Base-by-base conservation (phyloP, 208 protist genomes). In the Angomonas deanei region DNA sequence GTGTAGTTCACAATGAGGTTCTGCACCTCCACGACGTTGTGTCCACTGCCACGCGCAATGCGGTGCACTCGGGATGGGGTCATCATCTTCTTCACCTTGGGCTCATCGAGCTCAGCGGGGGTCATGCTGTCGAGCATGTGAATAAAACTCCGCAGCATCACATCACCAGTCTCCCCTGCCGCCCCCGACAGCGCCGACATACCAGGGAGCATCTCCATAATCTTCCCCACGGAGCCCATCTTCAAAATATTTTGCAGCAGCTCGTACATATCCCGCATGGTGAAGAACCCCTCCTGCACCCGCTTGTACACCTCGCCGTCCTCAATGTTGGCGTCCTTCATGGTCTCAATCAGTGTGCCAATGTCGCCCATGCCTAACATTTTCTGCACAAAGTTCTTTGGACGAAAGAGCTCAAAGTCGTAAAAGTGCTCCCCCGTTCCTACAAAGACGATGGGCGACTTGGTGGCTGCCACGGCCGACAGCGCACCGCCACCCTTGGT, bases 401-500 rank as follows among this genome's bases (percentile, higher is more conserved):
- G 82, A 50, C 94, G 61, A 68, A 97, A 98, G 6, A 81, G 68
- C 61, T 99, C 97, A 32, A 99, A 97, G 53, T 99, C 96, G 31
- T 98, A 85, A 57, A 99, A 97, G 78, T 99, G 94, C 86, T 99
- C 98, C 27, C 98, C 98, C 3, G 94, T 98, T 57, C 98, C 98
- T 68, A 99, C 97, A 70, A 99, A 99, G 21, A 98, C 90, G 56
- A 99, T 99, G 15, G 98, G 98, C 47, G 87, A 94, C 61, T 93
- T 68, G 23, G 98, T 99, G 26, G 97, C 98, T 1, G 98, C 98
- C 24, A 99, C 93, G 3, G 97, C 97, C 30, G 84, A 94, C 1
- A 99, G 82, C 15, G 97, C 98, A 66, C 98, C 98, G 72, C 98
- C 98, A 68, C 98, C 98, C 64, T 99, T 99, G 26, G 98, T 97